phyloP scores from a whole-genome alignment of 1,284 basidiomycete genomes.

The Marasmius sp. region DNA sequence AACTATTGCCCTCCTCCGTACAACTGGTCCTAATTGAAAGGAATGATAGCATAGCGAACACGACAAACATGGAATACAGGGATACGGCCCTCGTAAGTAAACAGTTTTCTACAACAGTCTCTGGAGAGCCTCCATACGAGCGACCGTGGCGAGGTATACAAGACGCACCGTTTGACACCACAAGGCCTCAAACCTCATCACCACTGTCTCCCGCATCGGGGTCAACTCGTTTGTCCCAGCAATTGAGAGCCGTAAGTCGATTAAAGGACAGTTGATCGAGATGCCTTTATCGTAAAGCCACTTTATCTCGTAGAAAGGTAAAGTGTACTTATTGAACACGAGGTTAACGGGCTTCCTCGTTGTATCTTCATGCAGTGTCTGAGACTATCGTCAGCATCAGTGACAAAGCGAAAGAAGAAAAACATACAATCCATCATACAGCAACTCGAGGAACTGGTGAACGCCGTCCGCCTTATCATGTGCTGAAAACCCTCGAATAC shows the following conservation, averaged over 20 bases:
- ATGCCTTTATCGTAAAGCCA: slow-evolving; percentile 54
- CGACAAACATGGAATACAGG: no score
- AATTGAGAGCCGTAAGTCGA: no score
- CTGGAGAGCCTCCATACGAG: no score
- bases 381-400: slow-evolving; percentile 1
- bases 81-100: no score
- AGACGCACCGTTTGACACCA: no score
- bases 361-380: slow-evolving; percentile 20
- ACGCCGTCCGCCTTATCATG: slow-evolving; percentile 26
- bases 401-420: neutral
- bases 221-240: slow-evolving; percentile 71
- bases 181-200: no score
- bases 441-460: slow-evolving; percentile 38
- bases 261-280: slow-evolving; percentile 51
- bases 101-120: no score
- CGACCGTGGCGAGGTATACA: no score
- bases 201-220: no score
- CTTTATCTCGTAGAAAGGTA: slow-evolving; percentile 71
- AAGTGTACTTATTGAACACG: slow-evolving; percentile 57
- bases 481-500: slow-evolving; percentile 30
- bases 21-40: no score
- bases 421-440: slow-evolving; percentile 51
- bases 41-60: no score
- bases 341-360: slow-evolving; percentile 51
- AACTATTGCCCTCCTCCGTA: no score